A percentile compares a stretch with the other conserved stretches of the same genome.
phyloP scores from a whole-genome alignment of 2,329 filamentous ascomycete species.

The Xylaria polymorpha region DNA sequence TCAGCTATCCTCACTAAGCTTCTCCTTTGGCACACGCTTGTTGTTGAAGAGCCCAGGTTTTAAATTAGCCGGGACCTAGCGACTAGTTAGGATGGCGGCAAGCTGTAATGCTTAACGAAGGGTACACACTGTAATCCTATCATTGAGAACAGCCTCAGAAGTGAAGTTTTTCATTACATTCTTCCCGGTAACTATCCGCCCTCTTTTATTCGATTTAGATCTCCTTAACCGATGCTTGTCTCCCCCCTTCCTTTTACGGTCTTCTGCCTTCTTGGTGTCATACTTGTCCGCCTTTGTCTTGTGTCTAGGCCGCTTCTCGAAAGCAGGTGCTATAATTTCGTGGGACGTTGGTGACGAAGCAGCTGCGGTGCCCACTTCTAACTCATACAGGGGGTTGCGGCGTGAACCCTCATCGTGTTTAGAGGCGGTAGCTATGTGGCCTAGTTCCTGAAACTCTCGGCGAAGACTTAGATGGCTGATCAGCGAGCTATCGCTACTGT shows the following conservation, averaged over 20 bases:
- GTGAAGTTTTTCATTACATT: constrained; percentile 67
- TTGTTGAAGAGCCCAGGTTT: constrained; percentile 60
- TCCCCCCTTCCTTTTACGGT: constrained; percentile 44
- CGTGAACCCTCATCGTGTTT: constrained; percentile 28
- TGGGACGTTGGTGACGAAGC: constrained; percentile 39
- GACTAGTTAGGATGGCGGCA: constrained; percentile 31
- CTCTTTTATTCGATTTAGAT: constrained; percentile 45
- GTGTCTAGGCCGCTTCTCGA: constrained; percentile 63
- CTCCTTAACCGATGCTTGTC: constrained; percentile 32
- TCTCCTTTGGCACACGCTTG: constrained; percentile 51
- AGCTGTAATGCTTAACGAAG: background rate
- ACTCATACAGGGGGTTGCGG: constrained; percentile 28
- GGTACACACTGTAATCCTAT: constrained; percentile 63
- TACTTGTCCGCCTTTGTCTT: constrained; percentile 69
- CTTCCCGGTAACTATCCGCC: constrained; percentile 53
- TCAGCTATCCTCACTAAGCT: constrained; percentile 52
- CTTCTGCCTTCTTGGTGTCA: constrained; percentile 54
- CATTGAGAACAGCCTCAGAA: constrained; percentile 63
- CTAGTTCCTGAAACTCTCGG: constrained; percentile 30
- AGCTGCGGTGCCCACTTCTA: constrained; percentile 27
- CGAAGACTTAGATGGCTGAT: constrained; percentile 42
- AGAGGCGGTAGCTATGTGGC: constrained; percentile 10
- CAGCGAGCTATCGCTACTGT: constrained; percentile 45
- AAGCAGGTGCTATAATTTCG: constrained; percentile 44
- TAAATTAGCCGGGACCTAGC: constrained; percentile 47